These are phyloP conservation scores for Penicillium sclerotiorum DNA, from an alignment of 2,329 filamentous ascomycete genomes.

Conservation along the genomic window DNA sequence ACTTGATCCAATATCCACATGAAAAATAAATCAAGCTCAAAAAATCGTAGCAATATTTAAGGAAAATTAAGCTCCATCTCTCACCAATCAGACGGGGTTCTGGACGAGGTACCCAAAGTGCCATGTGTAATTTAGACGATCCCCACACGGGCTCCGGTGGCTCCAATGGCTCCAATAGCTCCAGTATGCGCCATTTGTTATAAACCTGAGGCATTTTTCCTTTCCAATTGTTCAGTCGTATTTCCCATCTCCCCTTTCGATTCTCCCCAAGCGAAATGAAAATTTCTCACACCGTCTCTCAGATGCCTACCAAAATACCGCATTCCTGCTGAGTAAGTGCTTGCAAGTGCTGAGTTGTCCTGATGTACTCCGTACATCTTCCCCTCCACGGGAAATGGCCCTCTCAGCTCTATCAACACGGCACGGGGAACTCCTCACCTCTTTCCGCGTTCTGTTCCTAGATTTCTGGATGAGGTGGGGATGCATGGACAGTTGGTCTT, in stretches of 20 bases:
- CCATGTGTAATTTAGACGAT: slow-evolving; percentile 5
- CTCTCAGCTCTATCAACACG: too few species aligned
- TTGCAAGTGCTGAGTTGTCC: background rate
- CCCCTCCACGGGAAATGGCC: background rate
- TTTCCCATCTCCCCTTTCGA: background rate
- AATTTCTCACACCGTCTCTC: background rate
- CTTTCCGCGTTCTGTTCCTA: background rate
- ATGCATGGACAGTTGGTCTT: background rate
- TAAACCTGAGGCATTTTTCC: slow-evolving; percentile 29
- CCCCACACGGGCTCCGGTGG: slow-evolving; percentile 4
- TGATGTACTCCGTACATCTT: background rate
- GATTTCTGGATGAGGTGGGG: background rate
- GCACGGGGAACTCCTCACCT: background rate
- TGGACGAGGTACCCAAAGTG: background rate
- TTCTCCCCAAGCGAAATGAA: slow-evolving; percentile 8
- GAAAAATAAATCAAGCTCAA: too few species aligned
- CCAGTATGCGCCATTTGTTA: slow-evolving; percentile 27
- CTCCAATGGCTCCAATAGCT: too few species aligned
- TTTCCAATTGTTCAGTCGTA: slow-evolving; percentile 20
- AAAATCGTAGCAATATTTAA: slow-evolving; percentile 10
- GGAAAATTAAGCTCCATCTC: slow-evolving; percentile 22
- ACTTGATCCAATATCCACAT: too few species aligned
- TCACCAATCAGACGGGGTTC: slow-evolving; percentile 5
- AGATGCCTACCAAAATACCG: background rate
- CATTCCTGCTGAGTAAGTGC: too few species aligned